Evolutionary conservation across 1,139 yeast genomes (phyloP).

Genomic region (Zhuliangozyma parablackwelliae): DNA sequence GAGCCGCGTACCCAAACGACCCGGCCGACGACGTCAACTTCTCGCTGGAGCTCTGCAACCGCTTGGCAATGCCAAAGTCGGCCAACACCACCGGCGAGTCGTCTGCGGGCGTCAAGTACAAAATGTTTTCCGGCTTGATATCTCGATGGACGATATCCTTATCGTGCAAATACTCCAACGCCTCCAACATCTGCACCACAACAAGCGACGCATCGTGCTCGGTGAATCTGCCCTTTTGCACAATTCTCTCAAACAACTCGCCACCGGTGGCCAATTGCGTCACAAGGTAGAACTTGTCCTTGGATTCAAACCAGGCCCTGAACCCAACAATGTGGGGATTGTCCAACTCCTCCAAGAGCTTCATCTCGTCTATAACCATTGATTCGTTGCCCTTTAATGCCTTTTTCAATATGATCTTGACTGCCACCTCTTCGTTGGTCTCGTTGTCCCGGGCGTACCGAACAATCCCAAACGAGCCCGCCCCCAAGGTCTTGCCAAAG

Average conservation of each 20-base stretch:
- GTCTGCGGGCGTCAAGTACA: conserved; percentile 50
- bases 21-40: conserved; percentile 79
- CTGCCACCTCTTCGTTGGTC: conserved; percentile 73
- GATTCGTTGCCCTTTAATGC: conserved; percentile 72
- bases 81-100: conserved; percentile 77
- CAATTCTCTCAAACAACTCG: conserved; percentile 80
- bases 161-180: conserved; percentile 68
- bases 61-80: conserved; percentile 89
- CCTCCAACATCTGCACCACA: conserved; percentile 65
- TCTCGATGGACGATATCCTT: conserved; percentile 84
- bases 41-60: conserved; percentile 55
- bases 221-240: conserved; percentile 71
- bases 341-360: conserved; percentile 56
- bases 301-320: conserved; percentile 84
- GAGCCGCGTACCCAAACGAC: conserved; percentile 91
- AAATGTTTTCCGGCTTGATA: conserved; percentile 83
- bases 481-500: conserved; percentile 80
- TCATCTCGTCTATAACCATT: conserved; percentile 70
- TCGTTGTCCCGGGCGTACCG: conserved; percentile 61
- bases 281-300: conserved; percentile 70
- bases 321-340: conserved; percentile 84
- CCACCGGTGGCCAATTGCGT: conserved; percentile 88
- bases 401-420: conserved; percentile 78
- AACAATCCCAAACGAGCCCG: conserved; percentile 89
- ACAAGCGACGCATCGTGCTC: conserved; percentile 78